Percentiles rank a stretch among this genome's conserved stretches.
phyloP scores from a whole-genome alignment of 1,139 yeast genomes.

The Hyphopichia khmerensis region DNA sequence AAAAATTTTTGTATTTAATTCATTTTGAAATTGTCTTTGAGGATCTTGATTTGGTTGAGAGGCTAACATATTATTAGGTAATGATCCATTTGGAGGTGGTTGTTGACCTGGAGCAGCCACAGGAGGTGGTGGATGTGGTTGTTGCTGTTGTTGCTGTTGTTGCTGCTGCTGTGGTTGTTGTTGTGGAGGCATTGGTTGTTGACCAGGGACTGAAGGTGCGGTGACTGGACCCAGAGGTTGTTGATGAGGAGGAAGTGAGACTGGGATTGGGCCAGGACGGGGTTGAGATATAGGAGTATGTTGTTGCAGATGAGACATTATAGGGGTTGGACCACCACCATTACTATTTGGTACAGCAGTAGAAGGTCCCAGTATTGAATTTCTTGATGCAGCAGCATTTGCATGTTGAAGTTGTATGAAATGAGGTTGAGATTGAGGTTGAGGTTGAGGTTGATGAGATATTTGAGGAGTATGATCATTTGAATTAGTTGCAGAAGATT shows the following conservation, averaged over 20 bases:
- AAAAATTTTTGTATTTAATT: constrained; percentile 35
- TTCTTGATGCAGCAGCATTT: not conserved
- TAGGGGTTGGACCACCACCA: not conserved
- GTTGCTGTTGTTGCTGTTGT: constrained; percentile 4
- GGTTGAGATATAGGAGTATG: constrained; percentile 1
- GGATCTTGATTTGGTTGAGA: constrained; percentile 1
- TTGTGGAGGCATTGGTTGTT: not conserved
- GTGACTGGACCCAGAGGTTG: not conserved
- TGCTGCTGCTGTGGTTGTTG: not conserved
- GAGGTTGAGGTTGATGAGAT: constrained; percentile 24
- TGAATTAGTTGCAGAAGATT: constrained; percentile 22
- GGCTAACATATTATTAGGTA: no score
- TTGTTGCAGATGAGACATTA: constrained; percentile 4
- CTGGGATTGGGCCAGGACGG: not conserved
- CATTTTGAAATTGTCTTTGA: constrained; percentile 29
- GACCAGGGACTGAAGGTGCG: not conserved
- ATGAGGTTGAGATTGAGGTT: constrained; percentile 10
- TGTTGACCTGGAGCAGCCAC: constrained; percentile 6
- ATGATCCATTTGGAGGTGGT: constrained; percentile 1
- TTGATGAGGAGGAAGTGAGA: constrained; percentile 1
- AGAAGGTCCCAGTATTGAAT: constrained; percentile 1
- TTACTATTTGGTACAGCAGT: not conserved
- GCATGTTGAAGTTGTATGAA: constrained; percentile 5
- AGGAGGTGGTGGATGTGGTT: constrained; percentile 5
- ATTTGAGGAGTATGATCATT: constrained; percentile 30